These are phyloP conservation scores for Melastoma malabathricum DNA, from an alignment of 345 rosid species.

Conservation along the genomic window DNA sequence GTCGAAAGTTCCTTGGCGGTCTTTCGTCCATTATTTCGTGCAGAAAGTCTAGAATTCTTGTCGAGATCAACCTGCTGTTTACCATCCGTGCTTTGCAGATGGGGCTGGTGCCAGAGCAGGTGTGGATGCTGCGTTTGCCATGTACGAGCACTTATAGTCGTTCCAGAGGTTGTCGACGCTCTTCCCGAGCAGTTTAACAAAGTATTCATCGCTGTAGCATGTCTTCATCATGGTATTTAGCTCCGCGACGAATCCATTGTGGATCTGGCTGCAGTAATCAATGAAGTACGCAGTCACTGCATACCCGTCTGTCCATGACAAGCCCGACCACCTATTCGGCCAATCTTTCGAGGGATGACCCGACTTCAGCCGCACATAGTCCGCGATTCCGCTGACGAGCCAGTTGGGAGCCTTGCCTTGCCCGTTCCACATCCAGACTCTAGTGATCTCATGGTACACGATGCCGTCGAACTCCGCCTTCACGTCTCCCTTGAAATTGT, in stretches of 20 bases:
- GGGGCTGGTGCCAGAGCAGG: not conserved
- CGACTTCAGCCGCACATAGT: conserved; percentile 9
- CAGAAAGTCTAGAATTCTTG: too few species aligned
- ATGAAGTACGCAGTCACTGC: not conserved
- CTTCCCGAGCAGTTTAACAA: conserved; percentile 3
- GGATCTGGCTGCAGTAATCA: not conserved
- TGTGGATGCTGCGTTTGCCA: not conserved
- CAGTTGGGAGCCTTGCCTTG: conserved; percentile 1
- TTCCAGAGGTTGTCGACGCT: conserved; percentile 1
- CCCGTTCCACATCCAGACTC: conserved; percentile 5
- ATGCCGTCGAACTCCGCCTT: not conserved
- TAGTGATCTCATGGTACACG: not conserved
- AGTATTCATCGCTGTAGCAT: conserved; percentile 2
- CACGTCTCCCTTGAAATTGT: not conserved
- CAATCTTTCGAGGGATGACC: conserved; percentile 4
- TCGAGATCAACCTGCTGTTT: too few species aligned
- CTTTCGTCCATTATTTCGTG: too few species aligned
- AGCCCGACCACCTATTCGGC: conserved; percentile 5
- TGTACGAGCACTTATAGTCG: not conserved
- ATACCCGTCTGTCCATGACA: conserved; percentile 5
- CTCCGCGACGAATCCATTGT: conserved; percentile 1
- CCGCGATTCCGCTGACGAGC: conserved; percentile 6
- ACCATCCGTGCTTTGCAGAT: not conserved
- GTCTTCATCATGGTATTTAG: conserved; percentile 7
- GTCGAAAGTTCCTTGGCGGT: too few species aligned